Evolutionary conservation across 2,329 filamentous ascomycete species (phyloP), one percentile per base, ranked within the genome.

Genomic region (Emydomyces testavorans): DNA sequence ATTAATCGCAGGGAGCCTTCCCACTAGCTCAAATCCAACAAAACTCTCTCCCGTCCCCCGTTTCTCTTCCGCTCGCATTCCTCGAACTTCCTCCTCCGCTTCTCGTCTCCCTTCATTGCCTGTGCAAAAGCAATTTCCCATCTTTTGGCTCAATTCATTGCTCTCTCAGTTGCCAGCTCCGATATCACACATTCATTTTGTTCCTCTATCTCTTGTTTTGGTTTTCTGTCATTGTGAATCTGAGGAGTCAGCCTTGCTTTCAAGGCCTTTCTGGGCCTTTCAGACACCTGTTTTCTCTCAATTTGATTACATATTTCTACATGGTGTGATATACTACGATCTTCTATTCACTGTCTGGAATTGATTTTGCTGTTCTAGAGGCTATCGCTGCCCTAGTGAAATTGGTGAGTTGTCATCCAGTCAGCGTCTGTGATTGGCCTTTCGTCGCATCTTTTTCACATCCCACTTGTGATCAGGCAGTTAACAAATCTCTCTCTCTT

Each of bases 161-260:
- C 49, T 34, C 38, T 29, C 40, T 40, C 37, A 29, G 20, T 48
- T 34, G 31, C 38, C 47, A 28, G 26, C 39, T 46, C 47, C 28
- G 38, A 50, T 49, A 36, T 37, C 43, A 32, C 46, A 40, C 36
- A 48, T 42, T 35, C 48, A 48, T 41, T 50, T 37, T 29, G 47
- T 52, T 47, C 52, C 52, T 48, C 26, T 50, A 52, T 50, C 53
- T 54, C 47, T 37, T 28, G 3, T 34, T 20, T 20, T 36, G 6
- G 11, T 8, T 28, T 15, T 39, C 6, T 35, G 31, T 36, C 13
- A 4, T 35, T 11, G 6, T 29, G 18, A 6, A 31, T 34, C 20
- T 40, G n/a, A 13, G n/a, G 11, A 46, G 15, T 31, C 39, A 41
- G 39, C 11, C 39, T 20, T 45, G 41, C 41, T 44, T 13, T 35